These are phyloP conservation scores for Ceratocystis eucalypticola DNA, from an alignment of 2,329 filamentous ascomycete species.

Conservation along the genomic window DNA sequence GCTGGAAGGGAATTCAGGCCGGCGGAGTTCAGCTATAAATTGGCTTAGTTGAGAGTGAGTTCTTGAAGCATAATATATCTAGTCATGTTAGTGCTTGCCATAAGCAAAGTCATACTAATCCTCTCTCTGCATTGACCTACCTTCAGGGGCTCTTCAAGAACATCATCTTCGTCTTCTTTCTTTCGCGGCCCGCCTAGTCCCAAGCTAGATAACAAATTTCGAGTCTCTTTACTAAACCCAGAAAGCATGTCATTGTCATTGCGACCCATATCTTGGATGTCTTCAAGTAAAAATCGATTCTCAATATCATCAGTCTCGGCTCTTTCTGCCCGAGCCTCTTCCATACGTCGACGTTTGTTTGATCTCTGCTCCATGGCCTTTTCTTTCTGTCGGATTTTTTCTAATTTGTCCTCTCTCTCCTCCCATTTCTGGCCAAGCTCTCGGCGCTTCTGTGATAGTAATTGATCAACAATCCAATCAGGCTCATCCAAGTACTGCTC, in stretches of 20 bases:
- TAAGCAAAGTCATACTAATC: not conserved
- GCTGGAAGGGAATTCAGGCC: conserved; percentile 64
- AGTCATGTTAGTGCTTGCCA: conserved; percentile 24
- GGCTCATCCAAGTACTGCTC: conserved; percentile 52
- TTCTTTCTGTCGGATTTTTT: conserved; percentile 49
- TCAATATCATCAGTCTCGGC: conserved; percentile 39
- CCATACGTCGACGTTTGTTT: conserved; percentile 35
- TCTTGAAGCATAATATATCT: conserved; percentile 82
- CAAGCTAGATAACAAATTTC: conserved; percentile 56
- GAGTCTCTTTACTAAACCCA: conserved; percentile 60
- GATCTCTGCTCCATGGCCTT: conserved; percentile 40
- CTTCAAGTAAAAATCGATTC: conserved; percentile 60
- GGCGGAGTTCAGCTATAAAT: conserved; percentile 68
- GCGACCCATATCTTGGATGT: conserved; percentile 41
- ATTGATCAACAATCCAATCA: conserved; percentile 71
- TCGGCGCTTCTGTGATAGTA: conserved; percentile 52
- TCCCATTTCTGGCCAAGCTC: conserved; percentile 53
- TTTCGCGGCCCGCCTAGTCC: conserved; percentile 32
- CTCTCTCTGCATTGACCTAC: conserved; percentile 25
- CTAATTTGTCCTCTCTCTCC: conserved; percentile 60
- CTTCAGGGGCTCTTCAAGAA: conserved; percentile 54
- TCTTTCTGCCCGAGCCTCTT: conserved; percentile 24
- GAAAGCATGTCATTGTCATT: conserved; percentile 31
- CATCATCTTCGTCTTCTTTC: conserved; percentile 31
- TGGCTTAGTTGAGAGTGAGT: conserved; percentile 87